Conservation (phyloP, 2,329 filamentous ascomycete genomes). For the Xylariales sp. region DNA sequence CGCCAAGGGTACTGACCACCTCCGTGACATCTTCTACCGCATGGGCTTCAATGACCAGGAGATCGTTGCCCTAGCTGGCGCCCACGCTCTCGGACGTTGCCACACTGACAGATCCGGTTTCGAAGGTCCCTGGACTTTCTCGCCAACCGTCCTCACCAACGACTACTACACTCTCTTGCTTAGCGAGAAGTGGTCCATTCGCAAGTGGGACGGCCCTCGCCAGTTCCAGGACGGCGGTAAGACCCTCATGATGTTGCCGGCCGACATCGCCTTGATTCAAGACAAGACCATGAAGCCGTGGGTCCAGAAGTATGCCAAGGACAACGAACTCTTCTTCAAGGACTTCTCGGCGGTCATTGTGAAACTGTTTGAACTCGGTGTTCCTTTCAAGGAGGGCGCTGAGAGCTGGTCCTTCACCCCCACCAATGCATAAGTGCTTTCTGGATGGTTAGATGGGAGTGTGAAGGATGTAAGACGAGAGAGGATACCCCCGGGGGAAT, state of each 20-base stretch:
- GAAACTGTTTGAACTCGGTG: conserved; percentile 90
- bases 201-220: conserved; percentile 87
- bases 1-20: conserved; percentile 71
- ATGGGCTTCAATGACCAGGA: conserved; percentile 98
- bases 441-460: too few species aligned
- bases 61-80: conserved; percentile 85
- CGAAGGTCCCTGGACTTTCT: conserved; percentile 88
- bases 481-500: too few species aligned
- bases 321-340: conserved; percentile 87
- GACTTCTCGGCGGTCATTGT: conserved; percentile 77
- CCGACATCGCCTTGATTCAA: conserved; percentile 81
- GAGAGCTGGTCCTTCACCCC: conserved; percentile 65
- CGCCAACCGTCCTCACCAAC: conserved; percentile 86
- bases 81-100: conserved; percentile 84
- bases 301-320: conserved; percentile 85
- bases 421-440: conserved; percentile 27
- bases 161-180: conserved; percentile 88
- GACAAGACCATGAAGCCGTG: conserved; percentile 81
- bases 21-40: conserved; percentile 88
- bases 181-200: conserved; percentile 88
- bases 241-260: conserved; percentile 94
- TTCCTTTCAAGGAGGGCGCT: conserved; percentile 70
- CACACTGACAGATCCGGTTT: conserved; percentile 86
- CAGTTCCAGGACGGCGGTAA: conserved; percentile 81
- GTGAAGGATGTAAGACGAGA: too few species aligned